Conservation (phyloP, 768 basidiomycete genomes). For the Kwoniella sp. region DNA sequence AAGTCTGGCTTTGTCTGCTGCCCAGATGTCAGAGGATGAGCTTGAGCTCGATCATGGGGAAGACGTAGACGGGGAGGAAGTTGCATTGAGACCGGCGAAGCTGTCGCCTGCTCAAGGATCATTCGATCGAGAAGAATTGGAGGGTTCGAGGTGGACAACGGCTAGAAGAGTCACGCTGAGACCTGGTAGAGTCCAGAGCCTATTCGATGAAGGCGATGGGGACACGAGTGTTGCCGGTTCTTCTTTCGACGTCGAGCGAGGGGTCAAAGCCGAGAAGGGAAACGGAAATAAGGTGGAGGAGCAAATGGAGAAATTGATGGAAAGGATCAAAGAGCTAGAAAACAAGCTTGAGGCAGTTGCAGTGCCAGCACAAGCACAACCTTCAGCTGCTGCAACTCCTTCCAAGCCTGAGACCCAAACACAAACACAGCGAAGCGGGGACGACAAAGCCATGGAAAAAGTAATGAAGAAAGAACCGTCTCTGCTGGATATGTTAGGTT, state of each 20-base stretch:
- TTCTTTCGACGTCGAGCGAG: constrained; percentile 5
- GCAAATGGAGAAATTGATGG: constrained; percentile 27
- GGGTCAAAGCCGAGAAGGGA: constrained; percentile 13
- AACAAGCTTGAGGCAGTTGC: constrained; percentile 8
- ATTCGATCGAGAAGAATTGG: constrained; percentile 12
- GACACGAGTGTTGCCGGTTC: neutral
- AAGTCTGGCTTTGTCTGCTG: constrained; percentile 2
- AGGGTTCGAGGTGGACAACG: constrained; percentile 27
- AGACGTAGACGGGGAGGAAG: constrained; percentile 18
- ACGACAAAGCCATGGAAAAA: neutral
- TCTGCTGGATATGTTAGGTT: constrained; percentile 15
- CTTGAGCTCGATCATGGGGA: too few species aligned
- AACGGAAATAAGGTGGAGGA: constrained; percentile 28
- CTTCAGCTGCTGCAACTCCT: neutral
- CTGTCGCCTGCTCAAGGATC: constrained; percentile 3
- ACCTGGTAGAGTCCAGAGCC: constrained; percentile 20
- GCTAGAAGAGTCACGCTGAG: constrained; percentile 35
- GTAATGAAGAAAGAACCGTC: neutral
- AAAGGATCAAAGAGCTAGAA: constrained; percentile 36
- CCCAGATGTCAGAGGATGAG: neutral
- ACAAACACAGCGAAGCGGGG: too few species aligned
- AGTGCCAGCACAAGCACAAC: neutral
- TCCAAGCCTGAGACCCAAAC: constrained; percentile 4
- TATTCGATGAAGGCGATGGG: constrained; percentile 20
- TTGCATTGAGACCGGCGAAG: constrained; percentile 3